Evolutionary conservation across 2,329 filamentous ascomycete genomes (phyloP), one percentile per base, ranked within the genome.

Genomic region (Hypoxylon sp.): DNA sequence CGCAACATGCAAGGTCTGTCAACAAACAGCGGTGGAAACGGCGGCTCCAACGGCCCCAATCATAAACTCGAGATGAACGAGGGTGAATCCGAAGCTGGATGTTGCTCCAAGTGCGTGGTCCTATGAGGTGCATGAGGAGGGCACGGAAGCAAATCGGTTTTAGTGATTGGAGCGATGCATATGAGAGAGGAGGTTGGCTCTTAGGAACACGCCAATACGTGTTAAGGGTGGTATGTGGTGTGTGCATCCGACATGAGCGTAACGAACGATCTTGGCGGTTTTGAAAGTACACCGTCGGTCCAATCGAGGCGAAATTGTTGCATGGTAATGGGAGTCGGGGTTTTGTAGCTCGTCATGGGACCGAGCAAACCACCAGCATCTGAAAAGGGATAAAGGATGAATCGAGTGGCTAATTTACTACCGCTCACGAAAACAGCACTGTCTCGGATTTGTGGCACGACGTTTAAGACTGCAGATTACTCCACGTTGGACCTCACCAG

Each of bases 1-100:
- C 95, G 96, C 80, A 95, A 98, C 79, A 97, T 98, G 90, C 94
- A 94, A 67, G 93, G 93, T 66, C 93, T 97, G 81, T 90, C 91
- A 48, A 89, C 90, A 65, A 89, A 87, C 68, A 91, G 91, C 74
- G 89, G 90, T 72, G 84, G 88, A 75, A 84, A 86, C 67, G 84
- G 89, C 68, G 89, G 89, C 74, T 82, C 83, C 70, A 87, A 86
- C 74, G 88, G 87, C 75, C 90, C 86, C 70, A 79, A 83, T 67
- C 86, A 88, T 84, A 93, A 94, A 82, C 90, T 97, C 87, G 92
- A 97, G 73, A 88, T 96, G 75, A 89, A 91, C 73, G 89, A 90
- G 67, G 87, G 88, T 69, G 86, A 90, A 74, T 82, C 86, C 75
- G 88, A 91, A 78, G 84, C 87, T 45, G 92, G 93, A 73, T 97